Conservation (phyloP, 2,329 filamentous ascomycete genomes). For the Aspergillus quadrilineatus region DNA sequence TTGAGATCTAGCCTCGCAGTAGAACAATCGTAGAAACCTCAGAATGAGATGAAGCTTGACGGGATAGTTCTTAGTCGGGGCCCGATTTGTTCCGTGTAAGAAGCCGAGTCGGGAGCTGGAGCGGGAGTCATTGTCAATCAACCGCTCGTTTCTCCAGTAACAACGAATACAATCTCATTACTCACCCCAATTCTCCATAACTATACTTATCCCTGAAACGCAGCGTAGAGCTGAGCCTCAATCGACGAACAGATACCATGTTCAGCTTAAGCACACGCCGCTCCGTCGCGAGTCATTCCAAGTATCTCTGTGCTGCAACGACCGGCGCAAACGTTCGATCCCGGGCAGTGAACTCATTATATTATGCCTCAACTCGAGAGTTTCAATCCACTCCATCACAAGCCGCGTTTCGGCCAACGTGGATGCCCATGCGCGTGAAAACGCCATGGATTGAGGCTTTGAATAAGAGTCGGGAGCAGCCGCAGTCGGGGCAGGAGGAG, state of each 20-base stretch:
- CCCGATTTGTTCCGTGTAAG: constrained; percentile 29
- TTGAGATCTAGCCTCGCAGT: too few species aligned
- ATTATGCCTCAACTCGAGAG: constrained; percentile 16
- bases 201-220: not conserved
- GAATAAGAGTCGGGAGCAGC: constrained; percentile 50
- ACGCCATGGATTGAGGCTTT: constrained; percentile 70
- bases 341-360: constrained; percentile 6
- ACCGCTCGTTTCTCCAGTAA: not conserved
- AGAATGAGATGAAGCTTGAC: not conserved
- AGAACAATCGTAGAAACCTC: not conserved
- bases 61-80: constrained; percentile 11
- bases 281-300: constrained; percentile 21
- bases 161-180: constrained; percentile 13
- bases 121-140: constrained; percentile 18
- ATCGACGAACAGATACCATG: constrained; percentile 12
- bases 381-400: constrained; percentile 31
- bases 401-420: constrained; percentile 33
- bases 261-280: constrained; percentile 21
- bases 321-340: constrained; percentile 6
- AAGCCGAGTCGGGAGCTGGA: constrained; percentile 18
- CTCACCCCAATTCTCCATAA: not conserved
- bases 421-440: constrained; percentile 59
- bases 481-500: constrained; percentile 25
- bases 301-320: constrained; percentile 18
- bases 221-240: not conserved